Base-by-base conservation (phyloP, 2,329 filamentous ascomycete genomes). In the Sporothrix brunneoviolacea region DNA sequence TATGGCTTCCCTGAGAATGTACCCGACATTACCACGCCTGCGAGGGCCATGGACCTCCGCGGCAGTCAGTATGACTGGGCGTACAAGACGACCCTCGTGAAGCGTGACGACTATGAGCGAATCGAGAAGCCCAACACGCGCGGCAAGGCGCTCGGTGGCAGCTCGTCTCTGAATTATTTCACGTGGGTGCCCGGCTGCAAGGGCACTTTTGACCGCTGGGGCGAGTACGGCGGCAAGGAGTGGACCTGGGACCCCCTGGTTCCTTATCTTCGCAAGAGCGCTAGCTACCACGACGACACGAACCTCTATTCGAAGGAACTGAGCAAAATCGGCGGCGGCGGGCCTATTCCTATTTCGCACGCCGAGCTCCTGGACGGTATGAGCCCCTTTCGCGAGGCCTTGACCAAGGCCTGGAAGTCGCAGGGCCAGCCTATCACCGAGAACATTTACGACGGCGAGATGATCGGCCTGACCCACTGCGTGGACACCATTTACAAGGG, bases 211-310 rank as follows among this genome's bases (percentile, higher is more conserved):
- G 76, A 90, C 61, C 83, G 84, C 19, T 78, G 84, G 71, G 81
- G 80, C n/a, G 86, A 86, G 64, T 77, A 76, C 30, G 85, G 86
- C 42, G 87, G 86, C 5, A 79, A 86, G 57, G 71, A 76, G 43
- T 84, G 80, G 80, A 80, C 67, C 0, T 82, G 76, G 74, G 70
- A 79, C 2, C 67, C 62, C 9, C 64, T 68, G 36, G 65, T 71
- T 4, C 65, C 69, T 9, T 81, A 80, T 55, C 65, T 82, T 4
- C 68, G 71, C 55, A 81, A 81, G 66, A 68, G 70, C 16, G 75
- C 69, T 0, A 79, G 70, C 18, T 82, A 80, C 60, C 73, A 79
- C 54, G 77, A 82, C 50, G 76, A 81, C 52, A 60, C 64, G 4
- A 64, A 66, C 8, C 58, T 73, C 0, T 78, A 75, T 54, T 59